phyloP scores from a whole-genome alignment of 257 asterid genomes.

The Nemophila menziesii region DNA sequence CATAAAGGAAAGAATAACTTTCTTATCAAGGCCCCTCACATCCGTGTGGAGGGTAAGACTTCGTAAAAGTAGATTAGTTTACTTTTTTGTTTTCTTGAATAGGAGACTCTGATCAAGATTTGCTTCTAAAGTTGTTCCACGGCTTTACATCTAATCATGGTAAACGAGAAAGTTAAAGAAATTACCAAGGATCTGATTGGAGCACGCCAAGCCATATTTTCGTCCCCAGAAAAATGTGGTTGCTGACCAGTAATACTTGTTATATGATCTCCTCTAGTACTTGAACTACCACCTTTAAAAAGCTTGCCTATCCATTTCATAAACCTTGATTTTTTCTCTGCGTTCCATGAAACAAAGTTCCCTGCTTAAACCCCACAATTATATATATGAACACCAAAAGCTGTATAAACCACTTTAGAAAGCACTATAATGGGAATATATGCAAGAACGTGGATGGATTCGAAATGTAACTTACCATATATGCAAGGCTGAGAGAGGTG shows the following conservation, averaged over 20 bases:
- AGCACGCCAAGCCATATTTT: slow-evolving; percentile 66
- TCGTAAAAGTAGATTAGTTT: too few species aligned
- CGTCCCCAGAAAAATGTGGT: slow-evolving; percentile 75
- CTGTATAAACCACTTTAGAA: slow-evolving; percentile 15
- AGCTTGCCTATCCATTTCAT: slow-evolving; percentile 85
- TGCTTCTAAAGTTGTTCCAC: too few species aligned
- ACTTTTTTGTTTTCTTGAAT: too few species aligned
- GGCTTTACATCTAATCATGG: too few species aligned
- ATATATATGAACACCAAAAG: slow-evolving; percentile 14
- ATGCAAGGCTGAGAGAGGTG: slow-evolving; percentile 79
- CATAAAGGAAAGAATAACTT: too few species aligned
- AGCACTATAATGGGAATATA: too few species aligned
- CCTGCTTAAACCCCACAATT: slow-evolving; percentile 48
- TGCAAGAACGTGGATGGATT: slow-evolving; percentile 6
- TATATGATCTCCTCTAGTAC: slow-evolving; percentile 23
- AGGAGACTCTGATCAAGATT: too few species aligned
- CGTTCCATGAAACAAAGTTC: slow-evolving; percentile 44
- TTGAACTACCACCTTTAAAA: slow-evolving; percentile 69
- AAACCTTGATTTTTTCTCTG: slow-evolving; percentile 80
- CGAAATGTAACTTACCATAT: slow-evolving; percentile 38
- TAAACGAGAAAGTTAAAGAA: neutral
- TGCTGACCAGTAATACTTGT: slow-evolving; percentile 31
- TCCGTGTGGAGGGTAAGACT: too few species aligned
- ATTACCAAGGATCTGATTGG: slow-evolving; percentile 58
- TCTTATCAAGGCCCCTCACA: too few species aligned